phyloP scores from a whole-genome alignment of 768 basidiomycete genomes.

The Collybia sordida region DNA sequence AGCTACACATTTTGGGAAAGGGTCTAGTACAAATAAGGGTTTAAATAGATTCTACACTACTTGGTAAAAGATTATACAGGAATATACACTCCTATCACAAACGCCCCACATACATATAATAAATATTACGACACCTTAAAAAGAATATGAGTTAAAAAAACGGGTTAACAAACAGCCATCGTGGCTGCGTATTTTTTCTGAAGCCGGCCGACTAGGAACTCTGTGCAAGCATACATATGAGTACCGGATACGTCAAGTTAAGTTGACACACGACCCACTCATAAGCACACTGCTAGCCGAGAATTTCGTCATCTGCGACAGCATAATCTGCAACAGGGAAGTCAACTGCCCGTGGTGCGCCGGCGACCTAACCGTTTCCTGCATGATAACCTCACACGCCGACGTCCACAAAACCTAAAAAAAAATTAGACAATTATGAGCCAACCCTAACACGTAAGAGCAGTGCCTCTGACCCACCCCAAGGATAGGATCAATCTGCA shows the following conservation, averaged over 20 bases:
- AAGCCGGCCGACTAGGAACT: slow-evolving; percentile 13
- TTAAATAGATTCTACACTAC: too few species aligned
- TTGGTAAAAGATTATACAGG: too few species aligned
- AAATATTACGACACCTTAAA: too few species aligned
- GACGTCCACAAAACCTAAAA: slow-evolving; percentile 16
- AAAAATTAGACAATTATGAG: background rate
- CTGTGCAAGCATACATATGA: background rate
- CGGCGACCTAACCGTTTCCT: slow-evolving; percentile 7
- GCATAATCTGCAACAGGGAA: slow-evolving; percentile 10
- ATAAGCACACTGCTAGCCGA: slow-evolving; percentile 14
- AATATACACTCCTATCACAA: too few species aligned
- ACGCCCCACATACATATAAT: too few species aligned
- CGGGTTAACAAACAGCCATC: slow-evolving; percentile 10
- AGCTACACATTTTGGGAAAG: too few species aligned
- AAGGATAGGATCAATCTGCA: slow-evolving; percentile 13
- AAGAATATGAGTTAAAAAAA: too few species aligned
- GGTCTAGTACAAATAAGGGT: too few species aligned
- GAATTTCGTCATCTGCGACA: slow-evolving; percentile 15
- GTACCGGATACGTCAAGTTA: too few species aligned
- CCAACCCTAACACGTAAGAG: background rate
- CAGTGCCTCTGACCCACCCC: slow-evolving; percentile 8
- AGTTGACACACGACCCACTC: slow-evolving; percentile 9
- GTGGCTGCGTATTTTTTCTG: slow-evolving; percentile 11
- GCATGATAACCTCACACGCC: slow-evolving; percentile 16
- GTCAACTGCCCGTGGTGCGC: slow-evolving; percentile 10